phyloP scores from a whole-genome alignment of 495 filamentous ascomycete genomes.

The Trichoderma orchidacearum region DNA sequence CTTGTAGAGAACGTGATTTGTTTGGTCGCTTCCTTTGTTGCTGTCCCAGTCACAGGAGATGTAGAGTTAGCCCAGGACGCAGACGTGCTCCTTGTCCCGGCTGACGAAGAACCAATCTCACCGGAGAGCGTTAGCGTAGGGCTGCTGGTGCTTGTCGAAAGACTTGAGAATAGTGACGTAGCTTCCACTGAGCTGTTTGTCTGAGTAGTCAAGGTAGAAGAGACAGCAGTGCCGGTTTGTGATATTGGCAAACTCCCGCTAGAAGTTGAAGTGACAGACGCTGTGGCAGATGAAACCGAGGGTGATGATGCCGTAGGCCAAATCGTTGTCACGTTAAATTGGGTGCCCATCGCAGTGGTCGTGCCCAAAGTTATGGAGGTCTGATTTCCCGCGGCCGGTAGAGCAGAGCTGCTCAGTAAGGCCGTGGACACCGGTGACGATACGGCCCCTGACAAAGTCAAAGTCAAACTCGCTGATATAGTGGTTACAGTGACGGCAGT shows the following conservation, averaged over 20 bases:
- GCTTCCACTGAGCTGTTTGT: neutral
- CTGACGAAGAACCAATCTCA: neutral
- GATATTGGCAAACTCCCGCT: neutral
- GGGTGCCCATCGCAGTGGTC: neutral
- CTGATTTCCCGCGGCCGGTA: neutral
- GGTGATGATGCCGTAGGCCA: conserved; percentile 1
- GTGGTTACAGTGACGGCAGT: neutral
- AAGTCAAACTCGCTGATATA: neutral
- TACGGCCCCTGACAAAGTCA: neutral
- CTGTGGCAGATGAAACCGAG: neutral
- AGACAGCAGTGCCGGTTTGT: neutral
- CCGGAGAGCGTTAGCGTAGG: neutral
- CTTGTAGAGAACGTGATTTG: neutral
- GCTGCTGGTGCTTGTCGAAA: neutral
- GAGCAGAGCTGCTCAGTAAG: neutral
- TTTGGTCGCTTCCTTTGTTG: neutral
- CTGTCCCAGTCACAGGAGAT: neutral
- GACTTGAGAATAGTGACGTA: neutral
- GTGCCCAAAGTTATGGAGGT: neutral
- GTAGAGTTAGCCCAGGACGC: neutral
- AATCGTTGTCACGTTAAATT: neutral
- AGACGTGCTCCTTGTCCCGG: neutral
- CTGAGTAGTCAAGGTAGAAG: neutral
- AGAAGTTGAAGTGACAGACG: neutral
- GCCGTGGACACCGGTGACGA: neutral